Percentiles rank a stretch among this genome's conserved stretches.
Evolutionary conservation across 2,329 filamentous ascomycete genomes (phyloP).

Genomic region (Penicillium polonicum): DNA sequence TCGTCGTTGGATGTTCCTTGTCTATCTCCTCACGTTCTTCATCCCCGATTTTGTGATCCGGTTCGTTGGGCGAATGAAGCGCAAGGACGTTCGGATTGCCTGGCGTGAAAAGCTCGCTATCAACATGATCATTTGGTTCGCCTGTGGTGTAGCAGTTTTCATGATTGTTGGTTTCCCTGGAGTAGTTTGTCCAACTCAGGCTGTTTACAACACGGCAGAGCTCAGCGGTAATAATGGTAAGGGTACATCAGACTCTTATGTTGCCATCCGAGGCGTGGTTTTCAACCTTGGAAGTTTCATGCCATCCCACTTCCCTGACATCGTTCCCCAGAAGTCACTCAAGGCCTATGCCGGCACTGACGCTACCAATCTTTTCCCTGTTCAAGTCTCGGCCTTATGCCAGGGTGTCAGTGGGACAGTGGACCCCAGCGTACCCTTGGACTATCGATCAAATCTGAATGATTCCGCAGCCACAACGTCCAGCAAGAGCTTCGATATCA

Average conservation of each 20-base stretch:
- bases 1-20: slow-evolving; percentile 85
- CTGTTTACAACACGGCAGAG: slow-evolving; percentile 80
- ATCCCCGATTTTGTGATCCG: slow-evolving; percentile 82
- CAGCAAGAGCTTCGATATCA: slow-evolving; percentile 66
- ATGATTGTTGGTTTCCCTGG: slow-evolving; percentile 85
- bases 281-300: slow-evolving; percentile 76
- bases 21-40: slow-evolving; percentile 81
- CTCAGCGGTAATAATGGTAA: slow-evolving; percentile 73
- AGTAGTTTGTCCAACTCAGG: slow-evolving; percentile 85
- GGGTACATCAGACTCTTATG: slow-evolving; percentile 61
- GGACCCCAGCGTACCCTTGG: slow-evolving; percentile 73
- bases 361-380: slow-evolving; percentile 83
- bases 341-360: slow-evolving; percentile 83
- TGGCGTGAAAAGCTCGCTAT: slow-evolving; percentile 98
- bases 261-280: slow-evolving; percentile 84
- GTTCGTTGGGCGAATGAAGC: slow-evolving; percentile 76
- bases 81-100: slow-evolving; percentile 86
- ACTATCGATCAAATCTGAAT: slow-evolving; percentile 73
- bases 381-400: slow-evolving; percentile 92
- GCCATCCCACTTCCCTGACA: slow-evolving; percentile 73
- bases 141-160: slow-evolving; percentile 75
- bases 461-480: slow-evolving; percentile 65
- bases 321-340: slow-evolving; percentile 60
- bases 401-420: slow-evolving; percentile 67
- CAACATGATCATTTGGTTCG: slow-evolving; percentile 94